Evolutionary conservation across 2,329 filamentous ascomycete genomes (phyloP).

Genomic region (Cercospora citrullina): DNA sequence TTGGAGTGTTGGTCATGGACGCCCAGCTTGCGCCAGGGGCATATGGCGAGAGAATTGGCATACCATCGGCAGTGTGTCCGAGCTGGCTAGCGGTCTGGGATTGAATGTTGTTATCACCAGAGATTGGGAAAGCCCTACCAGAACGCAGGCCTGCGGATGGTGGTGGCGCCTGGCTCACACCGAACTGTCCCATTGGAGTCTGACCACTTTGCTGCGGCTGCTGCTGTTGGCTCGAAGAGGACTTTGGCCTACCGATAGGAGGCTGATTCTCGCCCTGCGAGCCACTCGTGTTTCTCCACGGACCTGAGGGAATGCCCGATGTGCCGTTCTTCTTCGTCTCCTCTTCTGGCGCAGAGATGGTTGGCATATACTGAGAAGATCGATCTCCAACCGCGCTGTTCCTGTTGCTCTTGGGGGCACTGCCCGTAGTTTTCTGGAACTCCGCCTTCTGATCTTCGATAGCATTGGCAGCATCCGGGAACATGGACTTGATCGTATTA

Average conservation of each 20-base stretch:
- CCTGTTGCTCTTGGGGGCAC: conserved; percentile 83
- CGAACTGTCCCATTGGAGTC: conserved; percentile 83
- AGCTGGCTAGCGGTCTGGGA: conserved; percentile 61
- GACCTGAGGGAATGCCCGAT: conserved; percentile 69
- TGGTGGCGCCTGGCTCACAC: conserved; percentile 68
- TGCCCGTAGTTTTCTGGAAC: conserved; percentile 92
- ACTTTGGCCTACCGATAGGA: conserved; percentile 68
- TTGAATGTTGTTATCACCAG: conserved; percentile 71
- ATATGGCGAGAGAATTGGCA: conserved; percentile 79
- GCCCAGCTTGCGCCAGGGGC: conserved; percentile 91
- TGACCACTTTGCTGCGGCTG: conserved; percentile 25
- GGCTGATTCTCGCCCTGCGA: conserved; percentile 50
- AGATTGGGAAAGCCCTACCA: conserved; percentile 68
- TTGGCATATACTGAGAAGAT: conserved; percentile 65
- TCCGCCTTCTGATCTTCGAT: conserved; percentile 98
- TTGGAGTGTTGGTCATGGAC: conserved; percentile 96
- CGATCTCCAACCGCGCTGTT: conserved; percentile 84
- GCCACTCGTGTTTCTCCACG: conserved; percentile 65
- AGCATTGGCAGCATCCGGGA: conserved; percentile 95
- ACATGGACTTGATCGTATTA: conserved; percentile 97
- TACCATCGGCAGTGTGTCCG: conserved; percentile 52
- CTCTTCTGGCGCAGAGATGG: conserved; percentile 70
- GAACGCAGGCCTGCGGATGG: conserved; percentile 76
- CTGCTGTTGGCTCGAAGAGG: conserved; percentile 69
- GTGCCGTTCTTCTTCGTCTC: conserved; percentile 58